Evolutionary conservation across 75 land plant species (phyloP), one percentile per base, ranked within the genome.

Genomic region (Selaginella moellendorffii): DNA sequence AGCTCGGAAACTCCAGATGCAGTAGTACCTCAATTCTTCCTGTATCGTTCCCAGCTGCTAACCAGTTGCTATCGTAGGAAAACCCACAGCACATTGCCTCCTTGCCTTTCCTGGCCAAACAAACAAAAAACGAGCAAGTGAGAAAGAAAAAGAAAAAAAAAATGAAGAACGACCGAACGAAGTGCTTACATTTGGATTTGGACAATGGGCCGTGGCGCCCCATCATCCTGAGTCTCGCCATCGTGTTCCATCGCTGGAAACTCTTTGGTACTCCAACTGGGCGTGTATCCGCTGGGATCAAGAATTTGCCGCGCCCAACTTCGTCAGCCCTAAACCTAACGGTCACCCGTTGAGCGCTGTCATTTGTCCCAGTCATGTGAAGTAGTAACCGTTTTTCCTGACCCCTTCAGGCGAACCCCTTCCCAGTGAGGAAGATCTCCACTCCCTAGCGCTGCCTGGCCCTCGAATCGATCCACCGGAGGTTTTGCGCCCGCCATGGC

Each of bases 1-100:
- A 28, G 56, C 2, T 20, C 29, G 31, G n/a, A n/a, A n/a, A n/a
- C n/a, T n/a, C n/a, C n/a, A n/a, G n/a, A n/a, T n/a, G n/a, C n/a
- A n/a, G n/a, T n/a, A n/a, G 46, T 36, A 72, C 75, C 70, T 72
- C 63, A 62, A 72, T 52, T 0, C 31, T 61, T 1, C 75, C 75
- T 24, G 2, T 0, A 28, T 23, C 29, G 0, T 60, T 51, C 2
- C 70, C 70, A 29, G 66, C 31, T 30, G 75, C 75, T 10, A 72
- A 31, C 54, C 72, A 29, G 67, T 61, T 36, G 52, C 75, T 52
- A 61, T 72, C 70, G 27, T 61, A 22, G 24, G 70, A 67, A 68
- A 72, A 72, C 24, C 64, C 36, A 52, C 54, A 28, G 31, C 65
- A 72, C 0, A 62, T 42, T 9, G 75, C 75, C 14, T 72, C 70